These are phyloP conservation scores for Santalum album DNA, from an alignment of 164 flowering plant species.

Conservation along the genomic window DNA sequence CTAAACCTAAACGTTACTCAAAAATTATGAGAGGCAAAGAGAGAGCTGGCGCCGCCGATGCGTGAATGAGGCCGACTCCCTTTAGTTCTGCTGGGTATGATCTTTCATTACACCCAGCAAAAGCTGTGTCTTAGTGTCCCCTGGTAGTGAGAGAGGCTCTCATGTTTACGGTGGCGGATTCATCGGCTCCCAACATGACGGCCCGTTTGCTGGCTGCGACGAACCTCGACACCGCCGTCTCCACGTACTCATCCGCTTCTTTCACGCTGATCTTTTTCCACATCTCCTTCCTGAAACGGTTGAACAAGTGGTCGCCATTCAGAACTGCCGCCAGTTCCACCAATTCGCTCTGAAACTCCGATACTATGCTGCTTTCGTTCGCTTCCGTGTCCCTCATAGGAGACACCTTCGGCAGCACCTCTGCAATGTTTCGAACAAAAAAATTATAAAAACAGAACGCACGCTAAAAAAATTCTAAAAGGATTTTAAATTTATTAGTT, in stretches of 20 bases:
- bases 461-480: no score
- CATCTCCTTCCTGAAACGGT: conserved; percentile 67
- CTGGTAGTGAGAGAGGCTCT: conserved; percentile 86
- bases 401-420: conserved; percentile 40
- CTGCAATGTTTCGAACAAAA: conserved; percentile 24
- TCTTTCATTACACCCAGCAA: no score
- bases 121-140: no score
- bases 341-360: conserved; percentile 74
- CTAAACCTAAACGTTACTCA: no score
- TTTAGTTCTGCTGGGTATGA: no score
- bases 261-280: conserved; percentile 74
- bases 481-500: no score
- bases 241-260: conserved; percentile 61
- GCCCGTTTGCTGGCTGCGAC: conserved; percentile 81
- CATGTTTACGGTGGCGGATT: conserved; percentile 89
- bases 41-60: no score
- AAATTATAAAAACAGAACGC: no score
- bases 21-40: no score
- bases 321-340: conserved; percentile 83
- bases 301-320: conserved; percentile 77
- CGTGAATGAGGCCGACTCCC: no score
- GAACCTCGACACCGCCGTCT: conserved; percentile 71
- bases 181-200: conserved; percentile 66
- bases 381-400: conserved; percentile 45
- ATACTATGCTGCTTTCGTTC: conserved; percentile 30